phyloP scores from a whole-genome alignment of 1,139 yeast species.

The Diutina catenulata region DNA sequence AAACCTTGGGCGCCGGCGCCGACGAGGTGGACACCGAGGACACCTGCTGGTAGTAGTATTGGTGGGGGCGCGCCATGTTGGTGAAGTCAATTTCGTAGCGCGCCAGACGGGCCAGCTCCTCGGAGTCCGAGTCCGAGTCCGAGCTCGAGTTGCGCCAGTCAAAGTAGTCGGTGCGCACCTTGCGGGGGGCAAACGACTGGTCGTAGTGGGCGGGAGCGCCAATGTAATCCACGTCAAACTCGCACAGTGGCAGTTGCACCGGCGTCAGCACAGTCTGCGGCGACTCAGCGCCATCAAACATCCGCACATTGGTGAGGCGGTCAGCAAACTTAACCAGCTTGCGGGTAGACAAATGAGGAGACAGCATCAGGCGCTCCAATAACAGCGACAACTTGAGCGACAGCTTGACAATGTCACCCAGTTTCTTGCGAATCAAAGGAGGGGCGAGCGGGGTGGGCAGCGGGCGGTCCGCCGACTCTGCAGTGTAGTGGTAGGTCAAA shows the following conservation, averaged over 20 bases:
- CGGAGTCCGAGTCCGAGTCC: no score
- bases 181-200: not conserved
- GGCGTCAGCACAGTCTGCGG: constrained; percentile 4
- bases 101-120: no score
- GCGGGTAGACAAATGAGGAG: not conserved
- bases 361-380: constrained; percentile 3
- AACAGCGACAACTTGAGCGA: constrained; percentile 1
- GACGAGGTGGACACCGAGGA: not conserved
- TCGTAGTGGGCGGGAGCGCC: not conserved
- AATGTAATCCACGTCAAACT: constrained; percentile 4
- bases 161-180: no score
- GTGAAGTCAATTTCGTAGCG: constrained; percentile 1
- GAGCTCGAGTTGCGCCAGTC: no score
- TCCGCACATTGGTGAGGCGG: constrained; percentile 3
- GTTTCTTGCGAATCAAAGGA: not conserved
- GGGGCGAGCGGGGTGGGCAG: no score
- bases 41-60: constrained; percentile 4
- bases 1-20: not conserved
- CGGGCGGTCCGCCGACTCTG: no score
- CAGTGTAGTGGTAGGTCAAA: no score
- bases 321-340: constrained; percentile 5
- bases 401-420: constrained; percentile 3
- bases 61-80: constrained; percentile 1
- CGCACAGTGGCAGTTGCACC: constrained; percentile 1
- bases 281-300: constrained; percentile 1